Evolutionary conservation across 306 rosid genomes (phyloP), one percentile per base, ranked within the genome.

Genomic region (Glycyrrhiza uralensis): DNA sequence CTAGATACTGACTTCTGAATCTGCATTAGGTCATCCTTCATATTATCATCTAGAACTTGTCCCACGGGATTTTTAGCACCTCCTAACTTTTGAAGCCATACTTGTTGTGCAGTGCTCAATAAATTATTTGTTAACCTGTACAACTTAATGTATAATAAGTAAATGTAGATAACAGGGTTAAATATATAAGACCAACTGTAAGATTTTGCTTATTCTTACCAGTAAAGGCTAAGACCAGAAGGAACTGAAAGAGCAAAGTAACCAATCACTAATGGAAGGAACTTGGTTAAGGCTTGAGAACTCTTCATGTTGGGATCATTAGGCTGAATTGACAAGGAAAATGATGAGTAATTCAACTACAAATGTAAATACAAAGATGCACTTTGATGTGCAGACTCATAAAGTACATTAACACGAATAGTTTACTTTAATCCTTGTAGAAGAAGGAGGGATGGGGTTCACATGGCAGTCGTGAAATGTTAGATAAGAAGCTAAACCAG

Each of bases 231-330:
- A 72, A 95, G 85, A 76, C 99, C 99, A 14, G 99, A 95, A 81
- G 99, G 99, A 75, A 95, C 99, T 38, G 99, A 95, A 23, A 95
- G 96, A 38, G 99, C 78, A 84, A 95, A 95, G 75, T 95, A 95
- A 74, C 99, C 99, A 46, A 95, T 92, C 92, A 95, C 76, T 70
- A 95, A 83, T 3, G 97, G 99, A 78, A 95, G 96, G 74, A 89
- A 38, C 81, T 95, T 84, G 71, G 97, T 89, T 65, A 89, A 56
- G 41, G 79, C 83, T 76, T 87, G 99, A 74, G 97, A 83, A 87
- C 69, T 88, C 95, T 95, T 95, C 99, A 85, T 75, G 88, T 77
- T 92, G 65, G 99, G 96, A 83, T 92, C 96, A 77, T 77, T 84
- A 54, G 71, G 66, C 99, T 95, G 96, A 54, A 33, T 76, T 70